phyloP scores from a whole-genome alignment of 768 basidiomycete genomes.

The Leccinum variicolor region DNA sequence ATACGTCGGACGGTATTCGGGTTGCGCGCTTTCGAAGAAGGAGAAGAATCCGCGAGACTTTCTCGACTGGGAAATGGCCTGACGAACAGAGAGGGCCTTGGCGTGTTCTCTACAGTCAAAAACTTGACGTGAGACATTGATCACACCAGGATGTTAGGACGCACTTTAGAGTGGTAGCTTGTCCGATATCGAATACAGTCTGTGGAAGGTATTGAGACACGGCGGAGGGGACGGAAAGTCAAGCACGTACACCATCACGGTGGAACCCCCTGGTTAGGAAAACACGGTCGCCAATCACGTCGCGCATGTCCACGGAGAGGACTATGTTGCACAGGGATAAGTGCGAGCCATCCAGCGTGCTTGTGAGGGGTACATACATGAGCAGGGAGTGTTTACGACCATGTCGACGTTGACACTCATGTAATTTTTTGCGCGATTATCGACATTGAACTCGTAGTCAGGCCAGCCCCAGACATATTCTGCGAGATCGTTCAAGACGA shows the following conservation, averaged over 20 bases:
- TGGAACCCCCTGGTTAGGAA: slow-evolving; percentile 76
- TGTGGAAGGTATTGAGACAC: slow-evolving; percentile 22
- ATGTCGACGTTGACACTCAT: slow-evolving; percentile 91
- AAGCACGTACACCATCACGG: slow-evolving; percentile 72
- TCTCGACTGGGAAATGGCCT: slow-evolving; percentile 70
- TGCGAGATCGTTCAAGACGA: slow-evolving; percentile 84
- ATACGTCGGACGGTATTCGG: slow-evolving; percentile 68
- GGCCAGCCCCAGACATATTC: slow-evolving; percentile 96
- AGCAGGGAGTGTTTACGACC: slow-evolving; percentile 90
- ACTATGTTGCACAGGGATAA: slow-evolving; percentile 40
- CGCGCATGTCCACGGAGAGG: slow-evolving; percentile 84
- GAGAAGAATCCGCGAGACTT: slow-evolving; percentile 73
- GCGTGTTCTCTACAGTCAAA: slow-evolving; percentile 53
- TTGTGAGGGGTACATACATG: slow-evolving; percentile 56
- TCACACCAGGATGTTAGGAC: slow-evolving; percentile 8
- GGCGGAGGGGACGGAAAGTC: neutral
- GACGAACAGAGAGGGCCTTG: slow-evolving; percentile 58
- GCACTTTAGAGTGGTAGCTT: slow-evolving; percentile 70
- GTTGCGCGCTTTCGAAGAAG: slow-evolving; percentile 41
- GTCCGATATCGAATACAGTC: slow-evolving; percentile 79
- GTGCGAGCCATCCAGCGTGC: neutral
- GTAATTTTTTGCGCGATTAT: slow-evolving; percentile 53
- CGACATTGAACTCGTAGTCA: slow-evolving; percentile 86
- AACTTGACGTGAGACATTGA: neutral
- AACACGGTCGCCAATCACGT: slow-evolving; percentile 90